Evolutionary conservation across 208 protist genomes (phyloP), one percentile per base, ranked within the genome.

Genomic region (Endotrypanum monterogeii): DNA sequence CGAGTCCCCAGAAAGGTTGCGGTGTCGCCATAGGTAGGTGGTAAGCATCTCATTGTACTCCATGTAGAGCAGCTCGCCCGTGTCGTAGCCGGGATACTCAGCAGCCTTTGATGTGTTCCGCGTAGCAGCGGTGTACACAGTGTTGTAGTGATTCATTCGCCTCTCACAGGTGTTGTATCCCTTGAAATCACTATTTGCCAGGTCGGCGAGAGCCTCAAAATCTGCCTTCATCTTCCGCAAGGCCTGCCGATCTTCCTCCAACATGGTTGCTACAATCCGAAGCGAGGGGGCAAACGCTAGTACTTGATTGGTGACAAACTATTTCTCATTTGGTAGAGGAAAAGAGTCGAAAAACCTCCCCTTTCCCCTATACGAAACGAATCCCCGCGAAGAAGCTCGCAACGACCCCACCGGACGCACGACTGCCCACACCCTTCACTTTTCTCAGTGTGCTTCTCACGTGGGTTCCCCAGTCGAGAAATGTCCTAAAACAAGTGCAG

Each of bases 31-130:
- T 48, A 97, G 74, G 71, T 92, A 94, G 28, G 85, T 83, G 11
- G 90, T 94, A n/a, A 97, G 84, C 88, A 97, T 95, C 76, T 95
- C 89, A 71, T 97, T 89, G 80, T 91, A 97, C 63, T 97, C 90
- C 80, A 94, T 94, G 78, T 95, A 97, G 63, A 97, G 80, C 25
- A 95, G 65, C 46, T 95, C 89, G 54, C 87, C 86, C 7, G 84
- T 85, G 41, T 90, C 83, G 63, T 88, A 94, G 54, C 88, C 88
- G 23, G 84, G 80, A 54, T 83, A 87, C 67, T 86, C 78, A 8
- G 81, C 78, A 8, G 79, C 72, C 37, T 84, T 86, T 30, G 78
- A 83, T 35, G 84, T 86, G 30, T 87, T 92, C 14, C 89, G 89
- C 52, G 90, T 95, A 18, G 89, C 90, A 6, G 85, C 87, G 0